Evolutionary conservation across 805 yeast species (phyloP).

Genomic region (Tetrapisispora pingtungensis): DNA sequence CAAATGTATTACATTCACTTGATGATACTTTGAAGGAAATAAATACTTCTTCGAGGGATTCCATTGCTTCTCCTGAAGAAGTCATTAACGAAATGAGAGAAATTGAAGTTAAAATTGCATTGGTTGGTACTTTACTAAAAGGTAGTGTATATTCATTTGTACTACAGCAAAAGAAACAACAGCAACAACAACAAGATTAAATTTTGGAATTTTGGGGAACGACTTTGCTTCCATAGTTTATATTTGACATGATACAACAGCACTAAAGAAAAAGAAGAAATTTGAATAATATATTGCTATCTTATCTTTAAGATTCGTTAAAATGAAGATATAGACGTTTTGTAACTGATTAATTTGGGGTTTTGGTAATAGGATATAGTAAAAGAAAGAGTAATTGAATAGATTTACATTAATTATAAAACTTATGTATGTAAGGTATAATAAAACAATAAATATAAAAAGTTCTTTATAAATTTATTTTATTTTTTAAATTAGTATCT

Average conservation of each 20-base stretch:
- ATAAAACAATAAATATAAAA: too few relatives aligned
- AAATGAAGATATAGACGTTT: too few relatives aligned
- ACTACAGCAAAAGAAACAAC: conserved; percentile 36
- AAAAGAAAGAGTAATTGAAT: too few relatives aligned
- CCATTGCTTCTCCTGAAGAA: conserved; percentile 23
- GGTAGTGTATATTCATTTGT: conserved; percentile 62
- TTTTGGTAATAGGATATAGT: background rate
- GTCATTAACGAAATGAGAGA: conserved; percentile 43
- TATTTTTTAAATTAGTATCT: too few relatives aligned
- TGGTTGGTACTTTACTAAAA: conserved; percentile 56
- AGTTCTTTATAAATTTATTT: too few relatives aligned
- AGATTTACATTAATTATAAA: too few relatives aligned
- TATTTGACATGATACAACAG: too few relatives aligned
- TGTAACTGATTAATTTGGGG: background rate
- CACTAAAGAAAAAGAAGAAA: too few relatives aligned
- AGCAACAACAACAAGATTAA: background rate
- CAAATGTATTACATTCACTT: conserved; percentile 20
- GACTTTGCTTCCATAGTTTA: too few relatives aligned
- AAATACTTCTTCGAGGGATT: conserved; percentile 6
- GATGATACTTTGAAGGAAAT: conserved; percentile 21
- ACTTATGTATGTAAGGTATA: too few relatives aligned
- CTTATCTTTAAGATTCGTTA: too few relatives aligned
- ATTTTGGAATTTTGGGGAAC: background rate
- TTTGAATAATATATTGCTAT: background rate
- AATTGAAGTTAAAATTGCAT: conserved; percentile 52